Base-by-base conservation (phyloP, 2,329 filamentous ascomycete species). In the Diaporthe caulivora region DNA sequence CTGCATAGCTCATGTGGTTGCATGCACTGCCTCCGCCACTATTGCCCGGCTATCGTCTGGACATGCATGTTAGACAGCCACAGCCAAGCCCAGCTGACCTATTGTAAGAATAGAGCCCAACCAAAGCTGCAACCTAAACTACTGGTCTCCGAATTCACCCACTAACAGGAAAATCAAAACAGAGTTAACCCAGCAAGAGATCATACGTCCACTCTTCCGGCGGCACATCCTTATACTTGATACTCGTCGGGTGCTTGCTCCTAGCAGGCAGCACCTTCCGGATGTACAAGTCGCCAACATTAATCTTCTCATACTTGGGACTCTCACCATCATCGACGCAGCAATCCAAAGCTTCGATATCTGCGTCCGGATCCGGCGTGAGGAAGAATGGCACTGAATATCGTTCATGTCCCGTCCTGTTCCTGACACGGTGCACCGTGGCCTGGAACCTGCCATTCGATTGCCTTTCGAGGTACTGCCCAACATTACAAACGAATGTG, bases 351-450 rank as follows among this genome's bases (percentile, higher is more conserved):
- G 80, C 78, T 1, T 77, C 75, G 18, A 80, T 68, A 6, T 78
- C 76, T 8, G 75, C 77, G n/a, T 78, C 78, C 0, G 78, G 77
- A 11, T 78, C 78, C 51, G 76, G 76, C 11, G 77, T 78, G 58
- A 78, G 58, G 77, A 84, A 85, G 74, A 85, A 84, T 10, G 83
- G 84, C 72, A 84, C 76, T 42, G 82, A 84, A 72, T 84, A 85
- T 24, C 83, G 76, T 73, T 82, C 80, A 55, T 79, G 78, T 0
- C 83, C 82, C 0, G 81, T 81, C 51, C 78, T 79, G 73, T 85
- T 85, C 11, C 82, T 70, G 21, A 85, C 83, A 0, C 83, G 75
- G 73, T 85, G 83, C 11, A 85, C 83, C 9, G 83, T 84, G 8
- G 79, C 80, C 68, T 80, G 80, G 77, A 83, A 84, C 34, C 73